Conservation (phyloP, 805 yeast species). For the Wickerhamomyces queroliae region DNA sequence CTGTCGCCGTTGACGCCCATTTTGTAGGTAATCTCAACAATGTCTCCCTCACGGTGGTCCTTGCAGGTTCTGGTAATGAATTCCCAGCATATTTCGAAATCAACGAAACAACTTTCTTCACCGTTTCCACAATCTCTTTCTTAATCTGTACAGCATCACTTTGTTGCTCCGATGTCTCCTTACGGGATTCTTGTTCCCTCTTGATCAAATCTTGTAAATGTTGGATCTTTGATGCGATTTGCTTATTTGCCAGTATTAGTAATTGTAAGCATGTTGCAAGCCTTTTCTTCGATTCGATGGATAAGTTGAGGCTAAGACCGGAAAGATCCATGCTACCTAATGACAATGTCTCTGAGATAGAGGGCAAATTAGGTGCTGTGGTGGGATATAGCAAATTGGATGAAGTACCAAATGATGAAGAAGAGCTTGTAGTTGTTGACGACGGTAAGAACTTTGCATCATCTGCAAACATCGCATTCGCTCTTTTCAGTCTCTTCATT, state of each 20-base stretch:
- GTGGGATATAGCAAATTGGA: constrained; percentile 8
- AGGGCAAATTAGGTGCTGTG: constrained; percentile 26
- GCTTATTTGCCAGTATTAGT: constrained; percentile 74
- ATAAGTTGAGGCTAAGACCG: constrained; percentile 32
- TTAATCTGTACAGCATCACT: constrained; percentile 40
- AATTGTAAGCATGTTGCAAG: constrained; percentile 75
- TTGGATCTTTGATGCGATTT: constrained; percentile 60
- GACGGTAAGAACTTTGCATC: constrained; percentile 8
- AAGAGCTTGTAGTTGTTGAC: too few relatives aligned
- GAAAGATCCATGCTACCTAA: constrained; percentile 29
- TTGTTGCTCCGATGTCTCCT: constrained; percentile 6
- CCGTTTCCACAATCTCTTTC: constrained; percentile 81
- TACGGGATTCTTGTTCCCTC: constrained; percentile 31
- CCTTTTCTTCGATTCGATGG: constrained; percentile 70
- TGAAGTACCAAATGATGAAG: constrained; percentile 2
- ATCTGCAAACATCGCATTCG: constrained; percentile 24
- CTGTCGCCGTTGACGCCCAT: constrained; percentile 44
- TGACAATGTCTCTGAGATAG: constrained; percentile 30
- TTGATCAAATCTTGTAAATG: constrained; percentile 53
- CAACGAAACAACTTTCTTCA: constrained; percentile 79
- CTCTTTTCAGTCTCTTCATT: constrained; percentile 29
- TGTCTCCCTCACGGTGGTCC: constrained; percentile 74
- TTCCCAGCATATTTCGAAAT: constrained; percentile 81
- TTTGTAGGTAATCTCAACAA: constrained; percentile 69
- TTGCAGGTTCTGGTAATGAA: constrained; percentile 70